phyloP scores from a whole-genome alignment of 2,329 filamentous ascomycete genomes.

The Trichoderma afroharzianum region DNA sequence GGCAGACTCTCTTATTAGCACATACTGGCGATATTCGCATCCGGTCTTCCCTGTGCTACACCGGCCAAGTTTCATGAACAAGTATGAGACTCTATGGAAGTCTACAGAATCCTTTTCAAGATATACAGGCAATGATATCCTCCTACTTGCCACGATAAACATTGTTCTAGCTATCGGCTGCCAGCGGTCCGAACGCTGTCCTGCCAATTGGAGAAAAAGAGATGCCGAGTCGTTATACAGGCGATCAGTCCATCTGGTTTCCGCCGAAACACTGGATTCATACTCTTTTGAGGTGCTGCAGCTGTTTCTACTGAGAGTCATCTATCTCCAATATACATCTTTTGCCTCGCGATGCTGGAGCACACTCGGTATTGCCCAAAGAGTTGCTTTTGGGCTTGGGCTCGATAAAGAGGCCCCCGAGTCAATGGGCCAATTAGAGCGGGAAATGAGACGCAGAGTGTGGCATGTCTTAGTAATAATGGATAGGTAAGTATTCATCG shows the following conservation, averaged over 20 bases:
- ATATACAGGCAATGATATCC: neutral
- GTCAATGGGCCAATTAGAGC: neutral
- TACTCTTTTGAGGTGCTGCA: neutral
- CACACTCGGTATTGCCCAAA: slow-evolving; percentile 4
- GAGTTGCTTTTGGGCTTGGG: slow-evolving; percentile 2
- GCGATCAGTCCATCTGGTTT: slow-evolving; percentile 2
- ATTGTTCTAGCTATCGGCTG: neutral
- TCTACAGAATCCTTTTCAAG: neutral
- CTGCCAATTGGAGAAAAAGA: neutral
- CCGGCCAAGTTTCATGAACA: neutral
- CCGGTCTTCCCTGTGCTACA: neutral
- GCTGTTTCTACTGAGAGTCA: neutral
- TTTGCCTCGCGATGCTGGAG: slow-evolving; percentile 14
- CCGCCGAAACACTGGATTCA: slow-evolving; percentile 1
- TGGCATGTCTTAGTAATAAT: neutral
- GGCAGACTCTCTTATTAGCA: neutral
- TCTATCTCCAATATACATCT: slow-evolving; percentile 4
- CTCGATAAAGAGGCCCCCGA: neutral
- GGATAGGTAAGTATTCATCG: neutral
- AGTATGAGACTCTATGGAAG: slow-evolving; percentile 1
- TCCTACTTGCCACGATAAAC: neutral
- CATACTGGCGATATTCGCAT: neutral
- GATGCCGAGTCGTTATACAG: slow-evolving; percentile 8
- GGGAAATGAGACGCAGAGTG: slow-evolving; percentile 10
- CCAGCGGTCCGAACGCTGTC: slow-evolving; percentile 6